Base-by-base conservation (phyloP, 2,329 filamentous ascomycete species). In the Penicillium fuscoglaucum region DNA sequence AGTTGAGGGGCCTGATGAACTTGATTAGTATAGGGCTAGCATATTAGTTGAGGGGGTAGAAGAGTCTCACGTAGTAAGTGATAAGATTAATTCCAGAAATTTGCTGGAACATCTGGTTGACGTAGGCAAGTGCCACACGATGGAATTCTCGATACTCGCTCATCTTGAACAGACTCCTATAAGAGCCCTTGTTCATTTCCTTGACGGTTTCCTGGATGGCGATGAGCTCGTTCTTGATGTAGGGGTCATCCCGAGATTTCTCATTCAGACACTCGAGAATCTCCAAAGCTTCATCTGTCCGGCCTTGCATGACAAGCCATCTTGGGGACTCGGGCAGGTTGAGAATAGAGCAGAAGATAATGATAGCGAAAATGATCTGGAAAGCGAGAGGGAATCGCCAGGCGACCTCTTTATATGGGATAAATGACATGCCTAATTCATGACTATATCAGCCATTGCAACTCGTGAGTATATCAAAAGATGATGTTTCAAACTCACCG, bases 331-430 rank as follows among this genome's bases (percentile, higher is more conserved):
- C 83, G 5, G 83, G 83, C 4, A 84, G 69, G 4, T 74, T 72
- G 15, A 79, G 66, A 26, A 82, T 76, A 21, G 78, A 72, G 35
- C 62, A 63, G 52, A 80, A 73, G 28, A 84, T 82, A 24, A 83
- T 70, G 2, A 84, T 49, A 0, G 82, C 81, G 48, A 84, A 80
- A 3, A 82, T 51, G 57, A 83, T 82, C 66, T 85, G 83, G 64
- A 85, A 82, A 6, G 78, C 80, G 40, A 84, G 80, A 0, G 82
- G 82, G 56, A 83, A 80, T 40, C 82, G 74, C 82, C 82, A 84
- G 9, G 77, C 70, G 6, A 78, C 69, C 6, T 72, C 72, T 21
- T 64, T 72, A 3, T 75, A 73, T n/a, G 76, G 77, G 10, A 82
- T 71, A 66, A 82, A 83, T 1, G 79, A 81, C 61, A 82, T 81